These are phyloP conservation scores for Fusarium humuli DNA, from an alignment of 2,329 filamentous ascomycete genomes.

Conservation along the genomic window DNA sequence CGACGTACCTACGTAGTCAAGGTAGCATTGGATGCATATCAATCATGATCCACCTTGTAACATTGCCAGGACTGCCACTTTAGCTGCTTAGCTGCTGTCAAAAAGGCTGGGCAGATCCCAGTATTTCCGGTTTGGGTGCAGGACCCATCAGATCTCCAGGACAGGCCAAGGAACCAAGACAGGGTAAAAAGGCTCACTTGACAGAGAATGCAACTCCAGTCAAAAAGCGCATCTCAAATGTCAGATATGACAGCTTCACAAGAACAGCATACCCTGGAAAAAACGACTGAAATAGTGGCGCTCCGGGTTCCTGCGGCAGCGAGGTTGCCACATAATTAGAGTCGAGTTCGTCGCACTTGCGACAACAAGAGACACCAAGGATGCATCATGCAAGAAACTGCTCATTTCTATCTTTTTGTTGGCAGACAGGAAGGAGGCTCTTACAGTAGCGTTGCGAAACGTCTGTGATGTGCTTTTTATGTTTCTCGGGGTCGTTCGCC, in stretches of 20 bases:
- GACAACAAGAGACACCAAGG: conserved; percentile 33
- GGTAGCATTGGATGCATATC: neutral
- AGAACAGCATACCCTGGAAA: neutral
- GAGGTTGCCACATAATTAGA: conserved; percentile 21
- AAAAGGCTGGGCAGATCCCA: neutral
- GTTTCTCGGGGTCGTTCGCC: conserved; percentile 17
- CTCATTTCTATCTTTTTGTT: conserved; percentile 17
- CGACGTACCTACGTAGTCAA: neutral
- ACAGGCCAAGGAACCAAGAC: neutral
- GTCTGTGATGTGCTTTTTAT: conserved; percentile 10
- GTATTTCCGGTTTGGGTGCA: neutral
- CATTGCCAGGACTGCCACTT: neutral
- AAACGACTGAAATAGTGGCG: conserved; percentile 21
- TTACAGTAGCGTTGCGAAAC: conserved; percentile 16
- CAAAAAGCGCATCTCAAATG: neutral
- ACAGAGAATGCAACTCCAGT: neutral
- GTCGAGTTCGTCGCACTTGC: conserved; percentile 4
- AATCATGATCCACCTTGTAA: neutral
- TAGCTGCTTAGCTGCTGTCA: neutral
- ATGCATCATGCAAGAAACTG: conserved; percentile 18
- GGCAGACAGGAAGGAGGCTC: conserved; percentile 15
- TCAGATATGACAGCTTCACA: neutral
- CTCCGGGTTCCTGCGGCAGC: conserved; percentile 39
- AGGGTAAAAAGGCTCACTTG: neutral
- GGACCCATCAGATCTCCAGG: neutral